These are phyloP conservation scores for Copromyces sp. DNA, from an alignment of 495 filamentous ascomycete genomes.

Conservation along the genomic window DNA sequence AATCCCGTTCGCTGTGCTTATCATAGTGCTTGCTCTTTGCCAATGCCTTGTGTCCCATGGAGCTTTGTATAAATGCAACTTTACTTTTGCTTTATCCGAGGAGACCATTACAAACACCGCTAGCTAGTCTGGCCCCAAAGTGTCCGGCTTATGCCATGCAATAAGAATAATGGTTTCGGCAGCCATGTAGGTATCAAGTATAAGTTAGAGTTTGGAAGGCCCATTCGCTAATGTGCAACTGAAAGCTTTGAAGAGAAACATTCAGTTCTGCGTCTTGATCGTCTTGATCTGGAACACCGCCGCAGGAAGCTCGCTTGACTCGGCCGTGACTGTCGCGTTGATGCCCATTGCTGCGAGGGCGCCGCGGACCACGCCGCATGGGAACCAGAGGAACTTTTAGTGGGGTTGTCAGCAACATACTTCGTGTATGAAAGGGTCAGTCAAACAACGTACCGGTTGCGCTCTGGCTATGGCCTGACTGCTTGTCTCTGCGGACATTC, in stretches of 20 bases:
- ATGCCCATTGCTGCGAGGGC: constrained; percentile 85
- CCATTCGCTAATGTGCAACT: background rate
- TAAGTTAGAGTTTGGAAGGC: background rate
- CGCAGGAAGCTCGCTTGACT: constrained; percentile 71
- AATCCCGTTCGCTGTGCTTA: background rate
- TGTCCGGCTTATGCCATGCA: background rate
- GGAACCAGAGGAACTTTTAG: constrained; percentile 85
- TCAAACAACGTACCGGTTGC: constrained; percentile 56
- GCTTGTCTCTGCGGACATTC: constrained; percentile 72
- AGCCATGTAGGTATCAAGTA: background rate
- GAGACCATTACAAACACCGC: background rate
- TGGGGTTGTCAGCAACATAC: background rate
- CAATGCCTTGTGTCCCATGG: background rate
- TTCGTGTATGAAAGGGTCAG: background rate
- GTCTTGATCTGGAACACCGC: constrained; percentile 98
- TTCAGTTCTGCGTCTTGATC: constrained; percentile 28
- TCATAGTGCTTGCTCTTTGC: background rate
- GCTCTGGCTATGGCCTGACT: constrained; percentile 62
- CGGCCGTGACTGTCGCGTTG: constrained; percentile 79
- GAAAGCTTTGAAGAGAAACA: background rate
- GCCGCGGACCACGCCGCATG: constrained; percentile 82
- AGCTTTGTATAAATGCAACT: background rate
- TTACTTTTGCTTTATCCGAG: background rate
- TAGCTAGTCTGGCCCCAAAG: background rate
- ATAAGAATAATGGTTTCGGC: background rate